Percentiles rank a stretch among this genome's conserved stretches.
phyloP scores from a whole-genome alignment of 805 yeast genomes.

The Ogataea corticis region DNA sequence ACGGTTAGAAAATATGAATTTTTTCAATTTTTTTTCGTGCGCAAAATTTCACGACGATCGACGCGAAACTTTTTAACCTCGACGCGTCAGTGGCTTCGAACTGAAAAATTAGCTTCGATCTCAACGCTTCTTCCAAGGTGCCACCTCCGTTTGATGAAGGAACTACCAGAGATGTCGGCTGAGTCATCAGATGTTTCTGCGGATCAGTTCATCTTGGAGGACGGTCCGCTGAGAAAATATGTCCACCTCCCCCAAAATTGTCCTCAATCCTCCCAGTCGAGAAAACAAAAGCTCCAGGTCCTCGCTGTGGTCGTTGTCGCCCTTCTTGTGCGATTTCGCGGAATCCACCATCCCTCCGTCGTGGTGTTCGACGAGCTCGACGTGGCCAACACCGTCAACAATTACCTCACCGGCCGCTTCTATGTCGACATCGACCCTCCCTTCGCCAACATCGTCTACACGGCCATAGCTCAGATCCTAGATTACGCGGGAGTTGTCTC shows the following conservation, averaged over 20 bases:
- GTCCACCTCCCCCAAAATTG: conserved; percentile 1
- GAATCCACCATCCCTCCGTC: conserved; percentile 62
- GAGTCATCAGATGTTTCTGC: too few species aligned
- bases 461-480: conserved; percentile 55
- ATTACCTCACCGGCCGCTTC: conserved; percentile 64
- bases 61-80: too few species aligned
- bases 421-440: conserved; percentile 85
- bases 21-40: not conserved
- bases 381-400: conserved; percentile 84
- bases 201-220: too few species aligned
- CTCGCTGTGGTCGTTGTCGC: conserved; percentile 37
- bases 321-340: conserved; percentile 54
- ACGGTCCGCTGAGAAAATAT: conserved; percentile 17
- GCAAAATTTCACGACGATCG: not conserved
- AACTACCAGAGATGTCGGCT: too few species aligned
- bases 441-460: conserved; percentile 69
- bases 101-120: too few species aligned
- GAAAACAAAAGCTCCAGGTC: conserved; percentile 20
- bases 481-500: conserved; percentile 64
- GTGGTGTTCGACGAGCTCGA: conserved; percentile 94
- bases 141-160: too few species aligned
- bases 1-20: too few species aligned
- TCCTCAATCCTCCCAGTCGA: not conserved
- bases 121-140: too few species aligned
- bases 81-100: too few species aligned